Percentiles rank a stretch among this genome's conserved stretches.
phyloP scores from a whole-genome alignment of 1,284 basidiomycete genomes.

The Pterulicium gracile region DNA sequence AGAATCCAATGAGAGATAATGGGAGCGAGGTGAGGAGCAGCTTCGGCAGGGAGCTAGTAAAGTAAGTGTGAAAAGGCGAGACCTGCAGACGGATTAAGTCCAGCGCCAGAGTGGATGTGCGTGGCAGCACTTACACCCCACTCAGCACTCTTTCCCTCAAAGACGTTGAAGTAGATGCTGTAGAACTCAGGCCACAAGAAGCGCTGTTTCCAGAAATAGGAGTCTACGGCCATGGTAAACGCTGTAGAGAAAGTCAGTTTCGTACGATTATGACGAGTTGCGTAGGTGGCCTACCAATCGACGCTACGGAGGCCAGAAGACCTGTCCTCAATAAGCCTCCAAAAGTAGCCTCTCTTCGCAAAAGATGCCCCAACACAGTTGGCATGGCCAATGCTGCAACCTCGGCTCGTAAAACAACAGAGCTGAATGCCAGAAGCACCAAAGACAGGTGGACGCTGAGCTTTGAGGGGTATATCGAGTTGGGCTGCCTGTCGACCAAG shows the following conservation, averaged over 20 bases:
- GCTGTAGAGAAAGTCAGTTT: conserved; percentile 27
- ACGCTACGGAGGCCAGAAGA: conserved; percentile 37
- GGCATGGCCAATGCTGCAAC: conserved; percentile 59
- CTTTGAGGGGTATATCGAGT: conserved; percentile 26
- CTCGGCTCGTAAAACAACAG: conserved; percentile 78
- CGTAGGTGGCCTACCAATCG: conserved; percentile 38
- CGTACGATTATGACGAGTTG: conserved; percentile 1
- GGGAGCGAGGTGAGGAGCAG: conserved; percentile 63
- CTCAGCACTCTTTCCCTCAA: conserved; percentile 76
- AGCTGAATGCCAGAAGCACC: conserved; percentile 50
- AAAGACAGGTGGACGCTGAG: conserved; percentile 27
- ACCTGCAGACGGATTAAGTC: conserved; percentile 31
- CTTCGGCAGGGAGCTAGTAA: conserved; percentile 66
- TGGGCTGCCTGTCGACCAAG: conserved; percentile 37
- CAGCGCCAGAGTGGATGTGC: conserved; percentile 3
- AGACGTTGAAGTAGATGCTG: conserved; percentile 79
- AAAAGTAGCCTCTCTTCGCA: conserved; percentile 33
- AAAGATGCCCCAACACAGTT: conserved; percentile 46
- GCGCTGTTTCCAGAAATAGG: conserved; percentile 72
- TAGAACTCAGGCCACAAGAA: conserved; percentile 84
- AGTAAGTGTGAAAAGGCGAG: conserved; percentile 67
- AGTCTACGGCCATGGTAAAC: conserved; percentile 63
- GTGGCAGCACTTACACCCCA: conserved; percentile 73
- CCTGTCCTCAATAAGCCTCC: conserved; percentile 40
- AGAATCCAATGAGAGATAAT: conserved; percentile 43